A percentile compares a stretch with the other conserved stretches of the same genome.
phyloP scores from a whole-genome alignment of 2,329 filamentous ascomycete genomes.

The Exophiala spinifera region DNA sequence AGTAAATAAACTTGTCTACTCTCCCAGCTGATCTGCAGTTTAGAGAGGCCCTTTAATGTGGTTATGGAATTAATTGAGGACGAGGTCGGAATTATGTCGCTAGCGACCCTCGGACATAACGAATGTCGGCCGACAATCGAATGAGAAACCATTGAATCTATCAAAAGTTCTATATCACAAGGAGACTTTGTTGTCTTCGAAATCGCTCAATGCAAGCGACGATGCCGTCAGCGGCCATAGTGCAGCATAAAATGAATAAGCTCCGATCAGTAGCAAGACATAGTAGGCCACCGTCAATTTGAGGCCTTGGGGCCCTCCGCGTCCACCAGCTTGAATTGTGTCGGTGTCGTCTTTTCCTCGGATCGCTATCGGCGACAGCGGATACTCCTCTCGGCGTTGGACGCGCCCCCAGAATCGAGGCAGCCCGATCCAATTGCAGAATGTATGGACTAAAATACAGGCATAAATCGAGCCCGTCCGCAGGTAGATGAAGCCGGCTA shows the following conservation, averaged over 20 bases:
- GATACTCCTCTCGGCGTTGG: slow-evolving; percentile 46
- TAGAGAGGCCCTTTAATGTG: too few species aligned
- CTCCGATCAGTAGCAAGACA: slow-evolving; percentile 67
- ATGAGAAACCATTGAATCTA: background rate
- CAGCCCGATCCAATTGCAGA: slow-evolving; percentile 90
- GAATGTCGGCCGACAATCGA: background rate
- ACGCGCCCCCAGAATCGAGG: slow-evolving; percentile 82
- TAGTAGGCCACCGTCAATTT: slow-evolving; percentile 80
- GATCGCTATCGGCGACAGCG: slow-evolving; percentile 20
- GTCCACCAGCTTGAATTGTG: slow-evolving; percentile 28
- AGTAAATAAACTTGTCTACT: background rate
- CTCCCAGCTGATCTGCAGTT: background rate
- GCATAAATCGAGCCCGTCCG: slow-evolving; percentile 78
- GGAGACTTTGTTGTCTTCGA: slow-evolving; percentile 1
- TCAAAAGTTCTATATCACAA: background rate
- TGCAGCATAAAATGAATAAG: slow-evolving; percentile 65
- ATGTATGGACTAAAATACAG: slow-evolving; percentile 73
- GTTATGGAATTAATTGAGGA: background rate
- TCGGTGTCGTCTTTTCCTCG: slow-evolving; percentile 42
- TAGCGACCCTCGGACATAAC: background rate
- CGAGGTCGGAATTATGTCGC: slow-evolving; percentile 1
- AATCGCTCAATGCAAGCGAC: slow-evolving; percentile 34
- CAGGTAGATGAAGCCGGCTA: slow-evolving; percentile 83
- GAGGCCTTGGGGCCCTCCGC: slow-evolving; percentile 38
- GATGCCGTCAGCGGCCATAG: slow-evolving; percentile 70